Conservation (phyloP, 495 filamentous ascomycete genomes). For the Penicillium waksmanii region DNA sequence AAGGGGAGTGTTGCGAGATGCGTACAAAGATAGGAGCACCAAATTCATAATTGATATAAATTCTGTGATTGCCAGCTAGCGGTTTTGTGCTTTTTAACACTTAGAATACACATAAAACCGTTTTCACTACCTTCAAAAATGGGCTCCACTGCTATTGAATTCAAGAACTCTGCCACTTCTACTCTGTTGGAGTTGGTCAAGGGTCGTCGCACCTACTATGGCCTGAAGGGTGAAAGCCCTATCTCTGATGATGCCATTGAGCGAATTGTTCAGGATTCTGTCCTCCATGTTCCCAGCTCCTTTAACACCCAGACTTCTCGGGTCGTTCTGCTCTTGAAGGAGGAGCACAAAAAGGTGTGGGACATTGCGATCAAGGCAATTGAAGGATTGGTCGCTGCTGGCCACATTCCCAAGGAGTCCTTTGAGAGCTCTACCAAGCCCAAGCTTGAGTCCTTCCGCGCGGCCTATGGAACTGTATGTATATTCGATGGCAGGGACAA, state of each 20-base stretch:
- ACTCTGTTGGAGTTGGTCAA: constrained; percentile 25
- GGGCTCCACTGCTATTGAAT: constrained; percentile 8
- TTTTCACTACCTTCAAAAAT: background rate
- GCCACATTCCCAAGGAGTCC: constrained; percentile 39
- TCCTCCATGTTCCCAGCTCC: constrained; percentile 52
- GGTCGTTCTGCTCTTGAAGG: constrained; percentile 49
- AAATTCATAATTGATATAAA: constrained; percentile 3
- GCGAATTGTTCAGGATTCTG: constrained; percentile 43
- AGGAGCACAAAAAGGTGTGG: constrained; percentile 59
- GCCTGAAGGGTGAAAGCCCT: constrained; percentile 48
- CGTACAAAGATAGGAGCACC: background rate
- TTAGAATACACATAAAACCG: background rate
- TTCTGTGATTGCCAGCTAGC: background rate
- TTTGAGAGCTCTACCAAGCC: constrained; percentile 48
- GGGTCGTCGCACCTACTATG: constrained; percentile 51
- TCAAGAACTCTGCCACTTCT: constrained; percentile 6
- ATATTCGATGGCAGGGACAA: background rate
- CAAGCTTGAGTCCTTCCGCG: constrained; percentile 46
- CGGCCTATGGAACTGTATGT: constrained; percentile 54
- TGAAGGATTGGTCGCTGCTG: constrained; percentile 45
- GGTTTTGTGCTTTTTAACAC: background rate
- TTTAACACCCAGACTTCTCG: constrained; percentile 60
- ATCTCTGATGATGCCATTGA: constrained; percentile 46
- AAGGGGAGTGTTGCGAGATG: background rate
- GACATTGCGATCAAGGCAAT: constrained; percentile 48